These are phyloP conservation scores for Jimgerdemannia lactiflua DNA, from an alignment of 192 early-diverging fungal species.

Conservation along the genomic window DNA sequence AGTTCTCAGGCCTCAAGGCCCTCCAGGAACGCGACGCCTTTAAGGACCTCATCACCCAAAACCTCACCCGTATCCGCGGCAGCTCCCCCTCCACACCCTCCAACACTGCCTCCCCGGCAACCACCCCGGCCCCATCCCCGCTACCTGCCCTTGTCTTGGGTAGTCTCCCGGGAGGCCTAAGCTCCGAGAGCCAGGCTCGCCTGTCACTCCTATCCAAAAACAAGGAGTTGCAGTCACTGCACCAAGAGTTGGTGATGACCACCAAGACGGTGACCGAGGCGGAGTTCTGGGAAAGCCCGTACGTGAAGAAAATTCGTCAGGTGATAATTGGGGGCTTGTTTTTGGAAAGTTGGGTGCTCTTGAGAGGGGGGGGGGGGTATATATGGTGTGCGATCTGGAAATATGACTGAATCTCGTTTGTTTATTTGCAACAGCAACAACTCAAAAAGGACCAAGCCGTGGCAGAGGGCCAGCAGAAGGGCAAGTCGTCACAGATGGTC, in stretches of 20 bases:
- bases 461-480: conserved; percentile 73
- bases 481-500: conserved; percentile 71
- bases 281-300: conserved; percentile 91
- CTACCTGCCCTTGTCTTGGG: too few species aligned
- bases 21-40: too few species aligned
- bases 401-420: conserved; percentile 2
- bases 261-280: conserved; percentile 78
- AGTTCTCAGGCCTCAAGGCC: too few species aligned
- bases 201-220: conserved; percentile 31
- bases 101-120: too few species aligned
- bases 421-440: conserved; percentile 28
- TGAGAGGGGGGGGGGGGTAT: background rate
- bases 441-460: conserved; percentile 71
- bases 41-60: too few species aligned
- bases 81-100: too few species aligned
- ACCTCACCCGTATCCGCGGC: too few species aligned
- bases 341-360: background rate
- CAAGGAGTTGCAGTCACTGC: conserved; percentile 64
- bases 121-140: too few species aligned
- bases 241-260: conserved; percentile 71
- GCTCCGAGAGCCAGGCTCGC: too few species aligned
- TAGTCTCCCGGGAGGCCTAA: too few species aligned
- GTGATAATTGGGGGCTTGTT: background rate
- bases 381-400: conserved; percentile 10
- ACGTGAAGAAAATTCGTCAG: conserved; percentile 42